A percentile compares a stretch with the other conserved stretches of the same genome.
Conservation (phyloP, 495 filamentous ascomycete species). For the Copromyces sp. region DNA sequence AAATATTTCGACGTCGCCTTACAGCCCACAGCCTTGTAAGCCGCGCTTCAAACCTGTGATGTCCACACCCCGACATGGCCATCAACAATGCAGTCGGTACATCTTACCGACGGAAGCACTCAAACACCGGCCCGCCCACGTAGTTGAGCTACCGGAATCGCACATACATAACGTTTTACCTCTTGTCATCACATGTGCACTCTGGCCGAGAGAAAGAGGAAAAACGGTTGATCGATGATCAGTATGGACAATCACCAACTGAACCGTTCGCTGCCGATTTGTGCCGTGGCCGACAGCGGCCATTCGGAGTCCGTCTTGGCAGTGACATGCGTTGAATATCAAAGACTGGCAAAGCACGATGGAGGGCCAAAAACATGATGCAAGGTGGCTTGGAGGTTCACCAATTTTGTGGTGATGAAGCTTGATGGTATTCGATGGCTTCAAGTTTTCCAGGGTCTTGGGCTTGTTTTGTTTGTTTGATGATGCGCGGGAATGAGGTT, state of each 20-base stretch:
- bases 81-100: background rate
- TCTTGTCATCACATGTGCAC: background rate
- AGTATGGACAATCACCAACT: background rate
- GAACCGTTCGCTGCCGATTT: background rate
- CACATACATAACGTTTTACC: background rate
- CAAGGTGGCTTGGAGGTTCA: background rate
- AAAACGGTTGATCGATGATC: background rate
- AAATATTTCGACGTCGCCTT: background rate
- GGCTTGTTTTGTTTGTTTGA: background rate
- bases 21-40: background rate
- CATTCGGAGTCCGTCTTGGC: background rate
- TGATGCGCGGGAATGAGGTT: background rate
- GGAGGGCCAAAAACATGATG: background rate
- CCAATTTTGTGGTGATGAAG: background rate
- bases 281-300: background rate
- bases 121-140: background rate
- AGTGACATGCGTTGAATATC: background rate
- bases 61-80: background rate
- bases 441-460: background rate
- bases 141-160: background rate
- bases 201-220: background rate
- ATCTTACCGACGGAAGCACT: background rate
- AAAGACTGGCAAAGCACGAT: background rate
- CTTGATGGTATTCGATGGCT: background rate
- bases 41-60: background rate